These are phyloP conservation scores for Saururus chinensis DNA, from an alignment of 164 flowering plant genomes.

Conservation along the genomic window DNA sequence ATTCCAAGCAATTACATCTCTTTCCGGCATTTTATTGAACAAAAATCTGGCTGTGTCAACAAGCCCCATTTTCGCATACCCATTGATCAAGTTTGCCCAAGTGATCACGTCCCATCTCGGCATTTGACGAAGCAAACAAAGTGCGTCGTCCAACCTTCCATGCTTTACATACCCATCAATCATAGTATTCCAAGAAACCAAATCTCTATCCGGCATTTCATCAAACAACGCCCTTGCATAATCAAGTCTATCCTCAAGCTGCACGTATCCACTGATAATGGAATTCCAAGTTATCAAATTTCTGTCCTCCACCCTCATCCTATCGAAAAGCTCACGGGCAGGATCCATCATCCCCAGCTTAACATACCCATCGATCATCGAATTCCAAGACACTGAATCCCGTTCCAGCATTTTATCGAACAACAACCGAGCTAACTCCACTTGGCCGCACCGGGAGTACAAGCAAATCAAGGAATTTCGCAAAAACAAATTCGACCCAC, in stretches of 20 bases:
- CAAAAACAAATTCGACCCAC: slow-evolving; percentile 42
- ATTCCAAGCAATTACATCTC: slow-evolving; percentile 51
- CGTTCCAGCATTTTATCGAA: slow-evolving; percentile 38
- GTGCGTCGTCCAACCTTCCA: slow-evolving; percentile 43
- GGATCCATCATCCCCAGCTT: slow-evolving; percentile 37
- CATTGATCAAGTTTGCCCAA: slow-evolving; percentile 59
- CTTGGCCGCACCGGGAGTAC: slow-evolving; percentile 35
- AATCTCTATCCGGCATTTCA: slow-evolving; percentile 50
- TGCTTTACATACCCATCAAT: slow-evolving; percentile 48
- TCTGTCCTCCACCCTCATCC: slow-evolving; percentile 31
- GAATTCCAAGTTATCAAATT: slow-evolving; percentile 63
- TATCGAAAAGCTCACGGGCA: slow-evolving; percentile 46
- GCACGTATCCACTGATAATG: slow-evolving; percentile 44
- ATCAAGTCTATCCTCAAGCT: slow-evolving; percentile 21
- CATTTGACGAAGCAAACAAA: slow-evolving; percentile 38
- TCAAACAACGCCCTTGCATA: slow-evolving; percentile 39
- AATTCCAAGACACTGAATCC: slow-evolving; percentile 57
- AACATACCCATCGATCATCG: slow-evolving; percentile 57
- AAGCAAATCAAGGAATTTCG: slow-evolving; percentile 39
- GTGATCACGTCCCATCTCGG: slow-evolving; percentile 39
- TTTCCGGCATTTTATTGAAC: slow-evolving; percentile 42
- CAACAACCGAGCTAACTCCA: slow-evolving; percentile 30
- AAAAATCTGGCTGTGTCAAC: slow-evolving; percentile 31
- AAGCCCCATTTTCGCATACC: slow-evolving; percentile 40
- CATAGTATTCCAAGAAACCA: slow-evolving; percentile 64